Base-by-base conservation (phyloP, 176 grass and related monocot genomes). In the Oryza meridionalis region DNA sequence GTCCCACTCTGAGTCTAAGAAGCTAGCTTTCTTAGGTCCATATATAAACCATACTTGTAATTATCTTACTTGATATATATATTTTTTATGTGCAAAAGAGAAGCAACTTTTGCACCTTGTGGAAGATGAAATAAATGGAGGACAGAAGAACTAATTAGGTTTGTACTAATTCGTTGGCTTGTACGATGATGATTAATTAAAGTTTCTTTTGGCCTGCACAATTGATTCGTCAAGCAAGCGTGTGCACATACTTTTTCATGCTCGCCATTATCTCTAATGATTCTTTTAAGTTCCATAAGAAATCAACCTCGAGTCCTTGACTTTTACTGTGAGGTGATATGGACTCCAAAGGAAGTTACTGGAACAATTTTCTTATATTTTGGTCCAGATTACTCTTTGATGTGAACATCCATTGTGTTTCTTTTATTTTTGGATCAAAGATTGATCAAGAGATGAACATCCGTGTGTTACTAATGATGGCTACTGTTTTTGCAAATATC, bases 231-330 rank as follows among this genome's bases (percentile, higher is more conserved):
- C 40, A 72, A 75, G 65, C 53, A 32, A 83, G 58, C 11, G 43
- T 46, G 53, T 88, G 75, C 62, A 85, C 31, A 61, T 84, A 61
- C 63, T 68, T 84, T 84, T 70, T 76, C 16, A 29, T 70, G 64
- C 44, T 81, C 68, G 53, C 76, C 77, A 77, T 81, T 76, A 76
- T 74, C 82, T 74, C 82, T 77, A 76, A 81, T 81, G 11, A 80
- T 81, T 84, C 49, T 88, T 16, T 79, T 42, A 72, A 73, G 50
- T 27, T 76, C 22, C 68, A 59, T 79, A 29, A 73, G 55, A 15
- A 81, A 80, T 81, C n/a, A 72, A 66, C 31, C 55, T 77, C 9
- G 16, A 63, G 19, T 77, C 69, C 42, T 63, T 64, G 50, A 47
- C 72, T 63, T 63, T 67, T 45, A 75, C 46, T 21, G 11, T 77